Conservation (phyloP, 345 rosid species). For the Eucalyptus pumila region DNA sequence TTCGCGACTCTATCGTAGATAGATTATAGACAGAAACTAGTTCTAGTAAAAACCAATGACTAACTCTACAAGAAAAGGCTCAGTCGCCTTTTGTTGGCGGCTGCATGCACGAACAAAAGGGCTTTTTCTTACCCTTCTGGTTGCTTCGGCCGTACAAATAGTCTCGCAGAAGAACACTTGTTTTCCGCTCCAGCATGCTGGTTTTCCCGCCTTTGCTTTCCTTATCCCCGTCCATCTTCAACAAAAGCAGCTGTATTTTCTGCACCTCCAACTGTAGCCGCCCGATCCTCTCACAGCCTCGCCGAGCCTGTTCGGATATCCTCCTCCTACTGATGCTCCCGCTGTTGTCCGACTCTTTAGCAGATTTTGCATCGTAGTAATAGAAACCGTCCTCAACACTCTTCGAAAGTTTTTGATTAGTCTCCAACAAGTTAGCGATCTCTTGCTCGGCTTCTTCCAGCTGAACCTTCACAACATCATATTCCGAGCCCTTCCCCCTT, state of each 20-base stretch:
- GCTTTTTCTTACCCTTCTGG: conserved; percentile 34
- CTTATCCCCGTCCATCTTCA: conserved; percentile 61
- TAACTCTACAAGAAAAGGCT: background rate
- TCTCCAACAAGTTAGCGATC: conserved; percentile 44
- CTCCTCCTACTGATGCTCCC: conserved; percentile 28
- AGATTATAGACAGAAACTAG: background rate
- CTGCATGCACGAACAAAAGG: conserved; percentile 68
- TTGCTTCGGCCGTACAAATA: conserved; percentile 56
- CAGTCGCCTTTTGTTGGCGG: conserved; percentile 57
- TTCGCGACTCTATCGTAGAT: background rate
- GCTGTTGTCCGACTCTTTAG: conserved; percentile 29
- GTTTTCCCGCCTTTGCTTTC: conserved; percentile 37
- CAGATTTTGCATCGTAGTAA: conserved; percentile 21
- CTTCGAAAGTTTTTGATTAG: conserved; percentile 45
- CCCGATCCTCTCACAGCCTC: conserved; percentile 79
- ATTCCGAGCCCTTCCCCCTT: conserved; percentile 56
- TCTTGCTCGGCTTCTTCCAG: conserved; percentile 70
- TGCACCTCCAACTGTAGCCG: conserved; percentile 86
- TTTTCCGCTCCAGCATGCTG: conserved; percentile 26
- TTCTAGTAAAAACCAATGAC: background rate
- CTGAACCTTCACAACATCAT: conserved; percentile 60
- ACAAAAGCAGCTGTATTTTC: conserved; percentile 63
- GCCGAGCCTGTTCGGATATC: conserved; percentile 65
- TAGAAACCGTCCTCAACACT: conserved; percentile 31
- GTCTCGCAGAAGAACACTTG: conserved; percentile 70